A percentile compares a stretch with the other conserved stretches of the same genome.
Conservation (phyloP, 768 basidiomycete species). For the Tulasnella sp. region DNA sequence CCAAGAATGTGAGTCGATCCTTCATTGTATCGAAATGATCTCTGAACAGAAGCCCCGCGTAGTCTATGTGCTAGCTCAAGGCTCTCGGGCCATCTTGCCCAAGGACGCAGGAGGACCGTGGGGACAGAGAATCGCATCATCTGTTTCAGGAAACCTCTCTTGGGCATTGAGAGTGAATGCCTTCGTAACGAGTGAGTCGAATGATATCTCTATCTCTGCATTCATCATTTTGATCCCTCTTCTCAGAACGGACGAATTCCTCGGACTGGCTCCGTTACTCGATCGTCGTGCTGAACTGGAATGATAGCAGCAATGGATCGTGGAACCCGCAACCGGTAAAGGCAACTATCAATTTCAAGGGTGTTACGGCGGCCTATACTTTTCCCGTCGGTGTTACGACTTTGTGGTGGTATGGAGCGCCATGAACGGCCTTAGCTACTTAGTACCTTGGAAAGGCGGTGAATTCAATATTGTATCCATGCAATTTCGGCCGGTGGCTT, state of each 20-base stretch:
- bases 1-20: slow-evolving; percentile 55
- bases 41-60: neutral
- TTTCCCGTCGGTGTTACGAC: slow-evolving; percentile 77
- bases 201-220: neutral
- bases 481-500: neutral
- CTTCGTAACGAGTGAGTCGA: slow-evolving; percentile 52
- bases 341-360: slow-evolving; percentile 30
- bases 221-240: neutral
- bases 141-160: slow-evolving; percentile 57
- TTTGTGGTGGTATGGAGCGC: slow-evolving; percentile 51
- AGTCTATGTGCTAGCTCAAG: slow-evolving; percentile 71
- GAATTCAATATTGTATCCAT: neutral
- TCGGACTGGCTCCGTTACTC: slow-evolving; percentile 67
- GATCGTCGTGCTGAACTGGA: slow-evolving; percentile 73
- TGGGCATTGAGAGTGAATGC: slow-evolving; percentile 69
- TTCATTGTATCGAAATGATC: slow-evolving; percentile 41
- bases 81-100: slow-evolving; percentile 72
- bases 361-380: slow-evolving; percentile 62
- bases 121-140: slow-evolving; percentile 68
- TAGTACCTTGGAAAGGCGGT: neutral
- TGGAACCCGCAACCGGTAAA: slow-evolving; percentile 35
- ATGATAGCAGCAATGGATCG: slow-evolving; percentile 27
- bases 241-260: slow-evolving; percentile 49
- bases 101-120: slow-evolving; percentile 69
- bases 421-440: neutral